phyloP scores from a whole-genome alignment of 345 rosid species.

The Pseudoturritis turrita region DNA sequence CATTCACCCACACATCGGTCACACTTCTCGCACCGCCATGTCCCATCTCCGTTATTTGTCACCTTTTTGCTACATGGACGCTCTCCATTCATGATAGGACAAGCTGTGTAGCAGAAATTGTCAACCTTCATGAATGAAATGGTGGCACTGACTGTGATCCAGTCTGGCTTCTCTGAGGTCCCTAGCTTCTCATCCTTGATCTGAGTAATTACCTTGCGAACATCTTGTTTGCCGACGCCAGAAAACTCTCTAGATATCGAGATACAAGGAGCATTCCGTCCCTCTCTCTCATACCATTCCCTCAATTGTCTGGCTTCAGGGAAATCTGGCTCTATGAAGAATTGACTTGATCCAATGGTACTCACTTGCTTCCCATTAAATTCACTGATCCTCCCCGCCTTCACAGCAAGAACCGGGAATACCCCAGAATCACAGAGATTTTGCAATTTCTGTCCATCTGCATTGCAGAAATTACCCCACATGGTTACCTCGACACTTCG shows the following conservation, averaged over 20 bases:
- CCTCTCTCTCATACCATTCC: constrained; percentile 81
- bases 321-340: constrained; percentile 69
- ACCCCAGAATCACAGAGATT: constrained; percentile 69
- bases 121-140: constrained; percentile 61
- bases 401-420: constrained; percentile 75
- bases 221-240: constrained; percentile 48
- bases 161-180: constrained; percentile 92
- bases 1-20: constrained; percentile 68
- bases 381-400: constrained; percentile 66
- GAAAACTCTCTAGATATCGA: constrained; percentile 75
- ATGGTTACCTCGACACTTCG: constrained; percentile 83
- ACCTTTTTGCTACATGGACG: constrained; percentile 85
- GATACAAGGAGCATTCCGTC: constrained; percentile 48
- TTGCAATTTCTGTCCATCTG: constrained; percentile 76
- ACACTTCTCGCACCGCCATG: constrained; percentile 86
- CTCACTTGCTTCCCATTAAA: constrained; percentile 86
- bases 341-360: constrained; percentile 66
- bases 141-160: constrained; percentile 69
- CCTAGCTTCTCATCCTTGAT: constrained; percentile 92
- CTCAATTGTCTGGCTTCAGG: constrained; percentile 59
- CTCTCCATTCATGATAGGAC: constrained; percentile 79
- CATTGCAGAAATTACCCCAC: constrained; percentile 76
- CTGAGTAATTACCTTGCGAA: constrained; percentile 63
- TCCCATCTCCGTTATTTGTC: constrained; percentile 87
- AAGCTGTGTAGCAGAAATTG: constrained; percentile 90